Base-by-base conservation (phyloP, 164 flowering plant species). In the Magnolia sinica region DNA sequence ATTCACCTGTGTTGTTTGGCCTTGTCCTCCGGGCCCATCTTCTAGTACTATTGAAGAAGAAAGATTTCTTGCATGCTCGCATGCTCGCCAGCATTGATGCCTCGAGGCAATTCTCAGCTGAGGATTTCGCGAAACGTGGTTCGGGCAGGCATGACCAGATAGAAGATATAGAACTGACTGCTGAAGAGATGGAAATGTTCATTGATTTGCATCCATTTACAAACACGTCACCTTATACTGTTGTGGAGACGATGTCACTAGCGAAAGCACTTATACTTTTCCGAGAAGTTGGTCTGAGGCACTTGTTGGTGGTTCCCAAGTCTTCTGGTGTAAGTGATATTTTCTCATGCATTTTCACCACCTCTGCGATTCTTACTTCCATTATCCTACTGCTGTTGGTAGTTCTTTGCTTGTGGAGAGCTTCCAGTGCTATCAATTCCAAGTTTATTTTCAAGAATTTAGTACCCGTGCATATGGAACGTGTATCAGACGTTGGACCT, bases 131-230 rank as follows among this genome's bases (percentile, higher is more conserved):
- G n/a, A 94, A 94, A 82, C 81, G 79, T 77, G 92, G 96, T 55
- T 88, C 90, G 11, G 90, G 92, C 24, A 76, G 82, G 31, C 73
- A 76, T 37, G 90, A 88, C 61, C 78, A 45, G 50, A 87, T 92
- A 23, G 94, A 92, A 73, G 93, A 92, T 65, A 74, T 96, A 27
- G 79, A 83, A 23, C 65, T 96, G 72, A 86, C 87, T 4, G 90
- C 82, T 7, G 99, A 93, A 82, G 96, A 96, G 83, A 87, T 89
- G 97, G 94, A 92, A 50, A 92, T 93, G 99, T 92, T 79, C 78
- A 65, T 96, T 50, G 98, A 96, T 82, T 84, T 96, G 76, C 99
- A 91, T 83, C 96, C 95, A 1, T 89, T 93, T 78, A 79, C 93
- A 45, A 96, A 96, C 77, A 78, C 93, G 63, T 92, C 99, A 2